Percentiles rank a stretch among this genome's conserved stretches.
phyloP scores from a whole-genome alignment of 129 eudicot species.

The Flaveria linearis region DNA sequence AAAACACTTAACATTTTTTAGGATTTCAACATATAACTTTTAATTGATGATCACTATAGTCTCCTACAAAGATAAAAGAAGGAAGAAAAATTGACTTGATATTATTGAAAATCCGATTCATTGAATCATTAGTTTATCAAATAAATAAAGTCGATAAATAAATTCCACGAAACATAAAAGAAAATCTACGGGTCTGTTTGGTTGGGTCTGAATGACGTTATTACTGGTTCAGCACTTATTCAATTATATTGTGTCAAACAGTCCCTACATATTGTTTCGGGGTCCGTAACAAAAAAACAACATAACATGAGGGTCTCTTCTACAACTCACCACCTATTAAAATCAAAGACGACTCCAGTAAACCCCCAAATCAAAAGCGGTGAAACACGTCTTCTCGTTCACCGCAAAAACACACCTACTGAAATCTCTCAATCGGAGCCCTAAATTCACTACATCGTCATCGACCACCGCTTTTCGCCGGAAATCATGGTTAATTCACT shows the following conservation, averaged over 20 bases:
- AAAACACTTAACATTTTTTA: too few species aligned
- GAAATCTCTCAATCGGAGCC: conserved; percentile 27
- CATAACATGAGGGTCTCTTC: conserved; percentile 6
- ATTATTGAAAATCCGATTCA: background rate
- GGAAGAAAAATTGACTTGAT: too few species aligned
- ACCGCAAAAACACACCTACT: conserved; percentile 9
- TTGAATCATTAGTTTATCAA: background rate
- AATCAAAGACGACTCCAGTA: conserved; percentile 21
- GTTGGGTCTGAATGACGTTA: too few species aligned
- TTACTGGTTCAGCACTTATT: too few species aligned
- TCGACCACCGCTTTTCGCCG: conserved; percentile 3
- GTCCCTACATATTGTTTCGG: background rate
- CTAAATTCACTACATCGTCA: conserved; percentile 32
- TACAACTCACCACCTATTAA: background rate
- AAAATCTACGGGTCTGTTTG: too few species aligned
- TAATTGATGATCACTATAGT: too few species aligned
- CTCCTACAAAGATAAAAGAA: too few species aligned
- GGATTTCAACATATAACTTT: too few species aligned
- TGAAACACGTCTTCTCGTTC: conserved; percentile 31
- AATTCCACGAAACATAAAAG: too few species aligned
- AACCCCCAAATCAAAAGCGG: conserved; percentile 30
- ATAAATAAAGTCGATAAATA: background rate
- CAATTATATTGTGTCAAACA: too few species aligned
- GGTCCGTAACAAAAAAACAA: conserved; percentile 2
- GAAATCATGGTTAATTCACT: conserved; percentile 29